Evolutionary conservation across 139 green algal species (phyloP), one percentile per base, ranked within the genome.

Genomic region (Trebouxia sp.): DNA sequence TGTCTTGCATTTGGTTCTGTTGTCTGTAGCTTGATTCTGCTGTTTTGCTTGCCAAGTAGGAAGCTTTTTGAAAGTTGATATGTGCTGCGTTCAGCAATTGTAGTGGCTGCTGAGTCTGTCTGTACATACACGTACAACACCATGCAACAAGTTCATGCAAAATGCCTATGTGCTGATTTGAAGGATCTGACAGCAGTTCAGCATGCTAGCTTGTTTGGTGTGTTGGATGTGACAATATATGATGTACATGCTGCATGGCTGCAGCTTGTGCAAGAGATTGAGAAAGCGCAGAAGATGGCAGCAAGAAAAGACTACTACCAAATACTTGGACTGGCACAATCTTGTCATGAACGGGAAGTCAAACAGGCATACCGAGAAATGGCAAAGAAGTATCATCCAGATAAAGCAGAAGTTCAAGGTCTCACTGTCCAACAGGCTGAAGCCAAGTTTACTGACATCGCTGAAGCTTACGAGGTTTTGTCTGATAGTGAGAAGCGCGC

Each of bases 241-340:
- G n/a, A n/a, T n/a, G n/a, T n/a, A n/a, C n/a, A n/a, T n/a, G n/a
- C n/a, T n/a, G n/a, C n/a, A n/a, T n/a, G n/a, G 12, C 30, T 72
- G 65, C 79, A 83, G 79, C 38, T 79, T 45, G 45, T 79, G 35
- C 47, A 55, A 24, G 79, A 83, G 69, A 75, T 65, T 10, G 69
- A 79, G 38, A 79, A 80, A 26, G 80, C 80, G 14, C 14, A 75
- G n/a, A 79, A 79, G 51, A 74, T 83, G 51, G 80, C 80, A 37
- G 67, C 35, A 41, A 45, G 80, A 6, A 94, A 94, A 72, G 88
- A 94, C 80, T 93, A 94, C 84, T 94, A 93, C 83, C 86, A 90
- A 39, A 89, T 92, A 15, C 83, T 94, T 51, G 87, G 83, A 2
- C 76, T 93, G 11, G 79, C 77, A 12, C 82, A 83, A 45, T 24